Conservation (phyloP, 139 green algal species). For the Closterium sp. region DNA sequence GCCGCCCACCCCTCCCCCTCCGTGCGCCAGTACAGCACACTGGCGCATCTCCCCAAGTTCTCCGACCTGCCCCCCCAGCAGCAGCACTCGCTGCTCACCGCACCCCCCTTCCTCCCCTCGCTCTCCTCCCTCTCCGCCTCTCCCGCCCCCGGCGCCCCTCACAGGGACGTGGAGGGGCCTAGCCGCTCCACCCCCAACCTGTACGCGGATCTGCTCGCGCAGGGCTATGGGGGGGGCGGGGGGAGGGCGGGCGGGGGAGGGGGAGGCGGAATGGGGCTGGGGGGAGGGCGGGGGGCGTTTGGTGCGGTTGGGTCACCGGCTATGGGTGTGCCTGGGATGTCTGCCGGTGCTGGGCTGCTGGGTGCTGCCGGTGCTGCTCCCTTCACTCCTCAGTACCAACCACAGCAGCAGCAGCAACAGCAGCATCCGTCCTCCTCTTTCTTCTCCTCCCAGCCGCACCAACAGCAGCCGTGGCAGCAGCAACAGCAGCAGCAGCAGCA, state of each 20-base stretch:
- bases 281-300: not conserved
- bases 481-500: not conserved
- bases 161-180: not conserved
- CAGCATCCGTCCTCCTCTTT: too few relatives aligned
- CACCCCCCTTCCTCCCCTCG: not conserved
- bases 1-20: not conserved
- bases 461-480: not conserved
- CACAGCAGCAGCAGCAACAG: too few relatives aligned
- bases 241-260: too few relatives aligned
- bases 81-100: not conserved
- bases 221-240: not conserved
- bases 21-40: not conserved
- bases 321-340: not conserved
- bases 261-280: not conserved
- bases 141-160: too few relatives aligned
- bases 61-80: not conserved
- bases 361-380: not conserved
- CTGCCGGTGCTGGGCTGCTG: not conserved
- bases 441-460: too few relatives aligned
- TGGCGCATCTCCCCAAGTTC: not conserved
- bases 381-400: not conserved
- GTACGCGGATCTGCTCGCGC: not conserved
- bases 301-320: not conserved
- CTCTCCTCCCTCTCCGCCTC: not conserved
- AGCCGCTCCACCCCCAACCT: constrained; percentile 1